Evolutionary conservation across 306 rosid species (phyloP).

Genomic region (Casuarina cunninghamiana): DNA sequence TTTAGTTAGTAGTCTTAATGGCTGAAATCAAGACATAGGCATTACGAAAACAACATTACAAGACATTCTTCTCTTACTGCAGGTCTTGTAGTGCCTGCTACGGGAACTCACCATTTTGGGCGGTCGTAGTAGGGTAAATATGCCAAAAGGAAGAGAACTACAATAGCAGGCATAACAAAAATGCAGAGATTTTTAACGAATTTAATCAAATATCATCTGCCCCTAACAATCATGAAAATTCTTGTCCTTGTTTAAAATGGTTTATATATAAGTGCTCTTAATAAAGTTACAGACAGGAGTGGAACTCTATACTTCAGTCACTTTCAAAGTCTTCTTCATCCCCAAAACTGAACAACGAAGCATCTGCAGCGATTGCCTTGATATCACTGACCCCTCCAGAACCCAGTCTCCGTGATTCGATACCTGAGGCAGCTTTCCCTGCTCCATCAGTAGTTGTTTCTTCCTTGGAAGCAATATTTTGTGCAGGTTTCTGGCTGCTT

Average conservation of each 20-base stretch:
- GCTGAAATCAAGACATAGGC: too few species aligned
- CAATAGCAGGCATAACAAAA: not conserved
- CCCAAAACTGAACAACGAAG: slow-evolving; percentile 87
- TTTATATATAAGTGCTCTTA: slow-evolving; percentile 15
- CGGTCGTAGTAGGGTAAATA: too few species aligned
- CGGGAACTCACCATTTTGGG: too few species aligned
- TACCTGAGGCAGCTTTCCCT: slow-evolving; percentile 28
- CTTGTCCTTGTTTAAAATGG: slow-evolving; percentile 1
- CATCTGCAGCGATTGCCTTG: slow-evolving; percentile 94
- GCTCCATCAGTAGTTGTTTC: slow-evolving; percentile 26
- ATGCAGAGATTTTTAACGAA: not conserved
- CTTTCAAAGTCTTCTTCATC: slow-evolving; percentile 92
- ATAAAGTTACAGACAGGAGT: slow-evolving; percentile 4
- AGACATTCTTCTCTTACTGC: too few species aligned
- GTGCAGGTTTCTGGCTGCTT: slow-evolving; percentile 28
- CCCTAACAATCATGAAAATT: not conserved
- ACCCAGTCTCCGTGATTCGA: slow-evolving; percentile 33
- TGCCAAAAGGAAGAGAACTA: too few species aligned
- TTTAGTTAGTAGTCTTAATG: too few species aligned
- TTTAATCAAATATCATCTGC: not conserved
- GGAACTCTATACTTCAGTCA: slow-evolving; percentile 41
- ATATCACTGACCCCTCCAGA: slow-evolving; percentile 54
- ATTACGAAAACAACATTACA: too few species aligned
- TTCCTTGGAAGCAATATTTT: slow-evolving; percentile 35
- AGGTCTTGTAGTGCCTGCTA: too few species aligned